phyloP scores from a whole-genome alignment of 2,329 filamentous ascomycete genomes.

The Diaporthe citrichinensis region DNA sequence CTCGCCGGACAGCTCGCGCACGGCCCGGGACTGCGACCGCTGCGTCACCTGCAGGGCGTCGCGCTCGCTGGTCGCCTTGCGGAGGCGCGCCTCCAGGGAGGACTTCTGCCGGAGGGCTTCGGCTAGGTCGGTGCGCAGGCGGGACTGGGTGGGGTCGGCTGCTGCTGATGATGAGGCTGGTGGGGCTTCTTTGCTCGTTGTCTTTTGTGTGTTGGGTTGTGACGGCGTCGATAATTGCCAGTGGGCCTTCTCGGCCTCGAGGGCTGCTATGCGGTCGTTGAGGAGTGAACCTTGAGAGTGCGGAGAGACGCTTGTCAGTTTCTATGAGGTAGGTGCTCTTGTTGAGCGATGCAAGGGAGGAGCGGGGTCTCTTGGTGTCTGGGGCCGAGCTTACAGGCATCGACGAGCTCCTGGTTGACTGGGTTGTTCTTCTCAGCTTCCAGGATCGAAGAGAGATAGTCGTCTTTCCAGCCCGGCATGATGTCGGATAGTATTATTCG shows the following conservation, averaged over 20 bases:
- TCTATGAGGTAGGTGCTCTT: not conserved
- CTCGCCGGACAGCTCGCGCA: slow-evolving; percentile 75
- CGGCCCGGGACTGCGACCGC: slow-evolving; percentile 70
- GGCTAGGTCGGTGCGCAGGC: slow-evolving; percentile 78
- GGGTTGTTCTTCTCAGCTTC: slow-evolving; percentile 78
- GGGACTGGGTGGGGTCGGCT: slow-evolving; percentile 55
- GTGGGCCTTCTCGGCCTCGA: slow-evolving; percentile 70
- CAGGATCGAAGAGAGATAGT: slow-evolving; percentile 83
- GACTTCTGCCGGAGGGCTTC: slow-evolving; percentile 82
- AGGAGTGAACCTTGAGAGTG: slow-evolving; percentile 70
- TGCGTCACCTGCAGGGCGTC: slow-evolving; percentile 72
- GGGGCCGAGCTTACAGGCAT: slow-evolving; percentile 75
- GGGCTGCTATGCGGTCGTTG: slow-evolving; percentile 74
- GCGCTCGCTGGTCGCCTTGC: slow-evolving; percentile 72
- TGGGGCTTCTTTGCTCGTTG: slow-evolving; percentile 21
- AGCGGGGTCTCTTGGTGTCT: slow-evolving; percentile 15
- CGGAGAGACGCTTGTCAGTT: slow-evolving; percentile 32
- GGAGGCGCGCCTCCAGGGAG: slow-evolving; percentile 75
- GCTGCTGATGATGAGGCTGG: slow-evolving; percentile 2
- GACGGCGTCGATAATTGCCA: slow-evolving; percentile 27
- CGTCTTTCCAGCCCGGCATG: slow-evolving; percentile 82
- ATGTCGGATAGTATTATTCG: slow-evolving; percentile 26
- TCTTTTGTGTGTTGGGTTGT: slow-evolving; percentile 36
- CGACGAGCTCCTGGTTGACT: slow-evolving; percentile 76
- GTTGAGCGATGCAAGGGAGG: slow-evolving; percentile 32